Percentiles rank a stretch among this genome's conserved stretches.
These are phyloP conservation scores for Erythrobasidium yunnanense DNA, from an alignment of 768 basidiomycete species.

Conservation along the genomic window DNA sequence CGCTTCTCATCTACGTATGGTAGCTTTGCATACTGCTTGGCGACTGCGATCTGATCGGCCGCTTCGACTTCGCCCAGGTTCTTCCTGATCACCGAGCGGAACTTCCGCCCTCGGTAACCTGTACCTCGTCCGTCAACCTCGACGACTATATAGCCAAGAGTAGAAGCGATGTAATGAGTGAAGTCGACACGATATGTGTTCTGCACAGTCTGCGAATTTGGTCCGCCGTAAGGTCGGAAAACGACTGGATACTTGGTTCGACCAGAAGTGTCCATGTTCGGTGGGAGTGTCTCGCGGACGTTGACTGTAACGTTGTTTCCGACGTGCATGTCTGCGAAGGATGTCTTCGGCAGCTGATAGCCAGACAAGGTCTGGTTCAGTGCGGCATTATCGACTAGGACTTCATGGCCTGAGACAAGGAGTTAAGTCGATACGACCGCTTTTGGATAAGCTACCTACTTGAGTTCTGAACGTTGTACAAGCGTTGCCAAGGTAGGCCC, in stretches of 20 bases:
- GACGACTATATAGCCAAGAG: slow-evolving; percentile 72
- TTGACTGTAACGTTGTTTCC: slow-evolving; percentile 44
- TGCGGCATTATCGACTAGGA: slow-evolving; percentile 59
- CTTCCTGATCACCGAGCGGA: slow-evolving; percentile 78
- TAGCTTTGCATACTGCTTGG: slow-evolving; percentile 71
- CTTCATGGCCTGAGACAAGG: slow-evolving; percentile 46
- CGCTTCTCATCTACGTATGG: slow-evolving; percentile 75
- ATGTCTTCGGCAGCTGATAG: slow-evolving; percentile 56
- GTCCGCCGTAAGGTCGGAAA: slow-evolving; percentile 87
- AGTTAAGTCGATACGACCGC: neutral
- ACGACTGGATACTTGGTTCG: slow-evolving; percentile 89
- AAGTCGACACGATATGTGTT: slow-evolving; percentile 61
- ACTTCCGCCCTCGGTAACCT: slow-evolving; percentile 69
- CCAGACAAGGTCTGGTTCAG: slow-evolving; percentile 56
- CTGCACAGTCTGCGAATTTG: slow-evolving; percentile 67
- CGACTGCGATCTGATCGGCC: slow-evolving; percentile 76
- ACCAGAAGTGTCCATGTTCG: slow-evolving; percentile 87
- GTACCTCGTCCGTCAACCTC: slow-evolving; percentile 82
- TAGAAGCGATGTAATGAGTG: slow-evolving; percentile 74
- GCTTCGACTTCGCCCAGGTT: slow-evolving; percentile 84
- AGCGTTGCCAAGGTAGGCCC: slow-evolving; percentile 71
- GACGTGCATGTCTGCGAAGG: neutral
- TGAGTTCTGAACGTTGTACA: slow-evolving; percentile 51
- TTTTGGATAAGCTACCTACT: slow-evolving; percentile 40
- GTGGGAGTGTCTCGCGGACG: slow-evolving; percentile 80